These are phyloP conservation scores for Coleophoma eucalyptorum DNA, from an alignment of 2,329 filamentous ascomycete species.

Conservation along the genomic window DNA sequence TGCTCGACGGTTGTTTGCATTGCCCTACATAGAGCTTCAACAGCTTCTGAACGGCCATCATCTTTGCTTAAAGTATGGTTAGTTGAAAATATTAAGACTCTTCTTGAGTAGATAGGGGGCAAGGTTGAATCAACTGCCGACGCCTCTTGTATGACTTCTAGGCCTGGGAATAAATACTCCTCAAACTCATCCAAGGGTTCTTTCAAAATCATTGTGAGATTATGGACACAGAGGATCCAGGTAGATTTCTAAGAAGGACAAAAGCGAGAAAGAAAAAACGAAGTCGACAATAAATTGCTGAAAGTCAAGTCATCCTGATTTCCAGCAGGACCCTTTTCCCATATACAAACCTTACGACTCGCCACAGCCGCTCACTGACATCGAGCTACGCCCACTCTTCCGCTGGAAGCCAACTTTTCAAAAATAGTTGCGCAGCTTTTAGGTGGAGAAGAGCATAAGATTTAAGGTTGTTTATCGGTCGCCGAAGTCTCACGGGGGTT, in stretches of 20 bases:
- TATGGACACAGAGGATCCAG: not conserved
- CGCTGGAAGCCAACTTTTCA: not conserved
- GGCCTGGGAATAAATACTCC: not conserved
- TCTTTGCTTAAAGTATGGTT: not conserved
- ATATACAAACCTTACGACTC: not conserved
- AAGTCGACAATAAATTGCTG: not conserved
- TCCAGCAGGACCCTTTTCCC: not conserved
- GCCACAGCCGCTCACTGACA: not conserved
- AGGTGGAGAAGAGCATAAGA: not conserved
- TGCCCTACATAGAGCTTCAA: not conserved
- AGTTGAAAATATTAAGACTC: not conserved
- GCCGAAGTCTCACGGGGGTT: not conserved
- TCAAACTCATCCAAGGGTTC: not conserved
- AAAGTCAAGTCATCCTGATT: not conserved
- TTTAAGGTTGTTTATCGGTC: not conserved
- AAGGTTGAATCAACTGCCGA: not conserved
- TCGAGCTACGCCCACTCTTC: not conserved
- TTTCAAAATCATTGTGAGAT: not conserved
- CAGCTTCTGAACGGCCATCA: not conserved
- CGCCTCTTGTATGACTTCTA: not conserved
- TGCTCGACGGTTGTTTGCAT: not conserved
- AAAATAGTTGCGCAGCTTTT: not conserved
- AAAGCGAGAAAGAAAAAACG: too few species aligned
- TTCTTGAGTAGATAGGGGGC: not conserved
- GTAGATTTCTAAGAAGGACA: too few species aligned